Evolutionary conservation across 352 stramenopile genomes (phyloP).

Genomic region (Phytophthora niederhauseri): DNA sequence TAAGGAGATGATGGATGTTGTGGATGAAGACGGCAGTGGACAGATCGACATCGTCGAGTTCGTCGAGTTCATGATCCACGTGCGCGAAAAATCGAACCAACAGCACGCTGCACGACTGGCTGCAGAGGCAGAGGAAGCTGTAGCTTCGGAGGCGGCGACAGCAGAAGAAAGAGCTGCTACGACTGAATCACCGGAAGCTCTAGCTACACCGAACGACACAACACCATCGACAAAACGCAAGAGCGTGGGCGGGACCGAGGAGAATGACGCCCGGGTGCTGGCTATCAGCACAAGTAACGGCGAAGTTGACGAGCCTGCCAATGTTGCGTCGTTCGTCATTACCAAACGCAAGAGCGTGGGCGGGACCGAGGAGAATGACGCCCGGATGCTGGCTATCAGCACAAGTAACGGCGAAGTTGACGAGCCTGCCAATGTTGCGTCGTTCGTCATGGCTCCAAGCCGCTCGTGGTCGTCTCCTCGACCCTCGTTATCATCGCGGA

Average conservation of each 20-base stretch:
- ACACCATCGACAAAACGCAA: too few species aligned
- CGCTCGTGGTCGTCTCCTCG: constrained; percentile 26
- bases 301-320: not conserved
- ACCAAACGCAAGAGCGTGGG: too few species aligned
- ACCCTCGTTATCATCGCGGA: not conserved
- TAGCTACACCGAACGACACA: too few species aligned
- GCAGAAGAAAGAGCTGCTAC: not conserved
- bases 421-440: not conserved
- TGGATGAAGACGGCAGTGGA: constrained; percentile 85
- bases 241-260: not conserved
- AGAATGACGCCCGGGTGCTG: constrained; percentile 21
- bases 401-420: constrained; percentile 7
- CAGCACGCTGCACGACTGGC: constrained; percentile 40
- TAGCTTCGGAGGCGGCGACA: not conserved
- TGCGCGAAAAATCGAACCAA: constrained; percentile 69
- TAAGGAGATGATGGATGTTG: constrained; percentile 86
- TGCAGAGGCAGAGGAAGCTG: constrained; percentile 18
- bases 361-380: constrained; percentile 14
- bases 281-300: constrained; percentile 13
- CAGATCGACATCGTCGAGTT: constrained; percentile 91
- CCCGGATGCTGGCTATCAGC: constrained; percentile 19
- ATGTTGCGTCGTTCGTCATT: too few species aligned
- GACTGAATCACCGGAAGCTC: too few species aligned
- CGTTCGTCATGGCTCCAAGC: constrained; percentile 7
- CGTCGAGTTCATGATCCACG: constrained; percentile 87